Conservation (phyloP, 306 rosid species). For the Cotoneaster glaucophyllus region DNA sequence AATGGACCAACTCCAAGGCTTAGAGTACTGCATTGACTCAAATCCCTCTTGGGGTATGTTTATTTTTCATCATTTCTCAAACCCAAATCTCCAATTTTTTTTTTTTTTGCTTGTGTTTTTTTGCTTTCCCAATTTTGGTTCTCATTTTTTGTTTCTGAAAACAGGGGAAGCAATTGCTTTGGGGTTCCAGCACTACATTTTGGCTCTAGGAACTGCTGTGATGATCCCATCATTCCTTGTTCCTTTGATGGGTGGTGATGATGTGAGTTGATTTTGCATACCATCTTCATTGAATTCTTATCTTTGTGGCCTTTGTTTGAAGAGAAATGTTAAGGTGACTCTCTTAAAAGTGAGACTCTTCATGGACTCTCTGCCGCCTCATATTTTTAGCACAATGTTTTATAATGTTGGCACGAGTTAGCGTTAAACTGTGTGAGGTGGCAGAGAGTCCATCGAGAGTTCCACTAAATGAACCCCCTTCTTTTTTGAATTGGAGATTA, state of each 20-base stretch:
- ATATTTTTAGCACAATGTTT: no score
- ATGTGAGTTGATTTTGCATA: conserved; percentile 45
- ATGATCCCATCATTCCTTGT: conserved; percentile 98
- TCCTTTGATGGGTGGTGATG: conserved; percentile 92
- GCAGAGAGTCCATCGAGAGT: no score
- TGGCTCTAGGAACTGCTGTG: conserved; percentile 96
- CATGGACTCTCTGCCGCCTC: no score
- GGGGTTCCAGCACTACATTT: conserved; percentile 96
- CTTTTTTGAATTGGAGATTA: neutral
- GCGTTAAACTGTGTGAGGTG: no score
- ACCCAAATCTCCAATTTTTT: conserved; percentile 12
- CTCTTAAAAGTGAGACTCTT: no score
- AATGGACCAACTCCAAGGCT: conserved; percentile 97
- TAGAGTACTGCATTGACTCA: conserved; percentile 93
- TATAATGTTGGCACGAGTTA: no score
- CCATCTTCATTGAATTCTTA: neutral
- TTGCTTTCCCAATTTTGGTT: neutral
- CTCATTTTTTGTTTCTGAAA: conserved; percentile 9
- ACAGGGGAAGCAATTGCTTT: conserved; percentile 85
- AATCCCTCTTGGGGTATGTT: conserved; percentile 95
- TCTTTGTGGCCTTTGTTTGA: neutral
- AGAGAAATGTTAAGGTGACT: no score
- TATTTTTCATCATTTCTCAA: conserved; percentile 11
- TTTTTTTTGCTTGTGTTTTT: neutral
- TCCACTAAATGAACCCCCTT: no score